Percentiles rank a stretch among this genome's conserved stretches.
These are phyloP conservation scores for Cicer yamashitae DNA, from an alignment of 306 rosid species.

Conservation along the genomic window DNA sequence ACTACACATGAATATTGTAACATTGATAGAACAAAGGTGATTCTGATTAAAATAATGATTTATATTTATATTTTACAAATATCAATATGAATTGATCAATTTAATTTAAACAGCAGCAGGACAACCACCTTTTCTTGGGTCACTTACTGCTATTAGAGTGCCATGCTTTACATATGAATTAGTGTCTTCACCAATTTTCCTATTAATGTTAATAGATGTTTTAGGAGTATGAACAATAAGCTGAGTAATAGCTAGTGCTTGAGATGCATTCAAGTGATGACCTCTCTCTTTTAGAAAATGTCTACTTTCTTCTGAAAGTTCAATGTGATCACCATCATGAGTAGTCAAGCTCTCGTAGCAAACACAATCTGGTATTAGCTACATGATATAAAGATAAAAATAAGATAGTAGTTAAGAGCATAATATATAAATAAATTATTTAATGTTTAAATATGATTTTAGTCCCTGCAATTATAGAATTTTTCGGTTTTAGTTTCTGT, in stretches of 20 bases:
- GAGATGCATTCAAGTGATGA: conserved; percentile 53
- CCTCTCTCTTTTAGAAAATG: conserved; percentile 69
- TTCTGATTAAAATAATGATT: not conserved
- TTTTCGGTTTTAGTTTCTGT: no score
- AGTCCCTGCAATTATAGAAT: no score
- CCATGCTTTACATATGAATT: conserved; percentile 51
- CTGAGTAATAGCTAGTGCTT: conserved; percentile 70
- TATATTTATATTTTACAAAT: not conserved
- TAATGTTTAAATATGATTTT: no score
- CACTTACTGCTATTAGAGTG: conserved; percentile 78
- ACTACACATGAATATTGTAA: not conserved
- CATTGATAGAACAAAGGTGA: not conserved
- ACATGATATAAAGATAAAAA: conserved; percentile 41
- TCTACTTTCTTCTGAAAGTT: conserved; percentile 58
- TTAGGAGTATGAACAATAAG: conserved; percentile 64
- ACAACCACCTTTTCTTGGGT: conserved; percentile 82
- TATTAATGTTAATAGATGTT: conserved; percentile 44
- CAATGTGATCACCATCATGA: conserved; percentile 69
- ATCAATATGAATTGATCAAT: conserved; percentile 25
- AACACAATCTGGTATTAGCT: conserved; percentile 81
- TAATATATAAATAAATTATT: not conserved
- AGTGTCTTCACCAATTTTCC: conserved; percentile 46
- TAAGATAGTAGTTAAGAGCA: conserved; percentile 35
- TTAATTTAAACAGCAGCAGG: conserved; percentile 70
- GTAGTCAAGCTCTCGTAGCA: conserved; percentile 71